A percentile compares a stretch with the other conserved stretches of the same genome.
Conservation (phyloP, 257 asterid species). For the Parsonsia alboflavescens region DNA sequence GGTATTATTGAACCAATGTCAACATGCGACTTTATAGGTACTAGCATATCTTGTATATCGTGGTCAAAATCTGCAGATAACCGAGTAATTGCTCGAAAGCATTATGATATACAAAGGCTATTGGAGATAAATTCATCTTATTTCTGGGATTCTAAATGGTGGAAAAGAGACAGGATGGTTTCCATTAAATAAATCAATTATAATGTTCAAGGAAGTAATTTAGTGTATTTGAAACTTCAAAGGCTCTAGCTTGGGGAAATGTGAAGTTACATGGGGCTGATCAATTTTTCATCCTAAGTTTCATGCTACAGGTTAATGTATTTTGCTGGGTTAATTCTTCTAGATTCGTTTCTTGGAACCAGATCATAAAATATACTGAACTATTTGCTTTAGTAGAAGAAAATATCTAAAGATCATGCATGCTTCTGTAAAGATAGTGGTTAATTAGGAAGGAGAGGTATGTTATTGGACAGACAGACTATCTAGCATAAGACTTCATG, state of each 20-base stretch:
- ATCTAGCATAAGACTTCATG: not conserved
- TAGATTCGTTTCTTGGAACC: too few species aligned
- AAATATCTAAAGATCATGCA: not conserved
- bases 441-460: not conserved
- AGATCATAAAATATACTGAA: too few species aligned
- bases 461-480: not conserved
- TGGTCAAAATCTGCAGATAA: not conserved
- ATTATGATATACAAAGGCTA: not conserved
- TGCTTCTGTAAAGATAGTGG: not conserved
- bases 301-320: too few species aligned
- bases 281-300: too few species aligned
- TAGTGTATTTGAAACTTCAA: not conserved
- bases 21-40: constrained; percentile 35
- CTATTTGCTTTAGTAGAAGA: not conserved
- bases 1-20: constrained; percentile 39
- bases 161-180: too few species aligned
- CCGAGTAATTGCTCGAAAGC: not conserved
- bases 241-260: not conserved
- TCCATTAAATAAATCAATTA: too few species aligned
- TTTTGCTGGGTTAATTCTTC: too few species aligned
- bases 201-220: not conserved
- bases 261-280: not conserved
- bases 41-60: not conserved
- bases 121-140: too few species aligned
- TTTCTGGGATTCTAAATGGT: not conserved